Conservation (phyloP, 2,329 filamentous ascomycete species). For the Thielaviopsis musarum region DNA sequence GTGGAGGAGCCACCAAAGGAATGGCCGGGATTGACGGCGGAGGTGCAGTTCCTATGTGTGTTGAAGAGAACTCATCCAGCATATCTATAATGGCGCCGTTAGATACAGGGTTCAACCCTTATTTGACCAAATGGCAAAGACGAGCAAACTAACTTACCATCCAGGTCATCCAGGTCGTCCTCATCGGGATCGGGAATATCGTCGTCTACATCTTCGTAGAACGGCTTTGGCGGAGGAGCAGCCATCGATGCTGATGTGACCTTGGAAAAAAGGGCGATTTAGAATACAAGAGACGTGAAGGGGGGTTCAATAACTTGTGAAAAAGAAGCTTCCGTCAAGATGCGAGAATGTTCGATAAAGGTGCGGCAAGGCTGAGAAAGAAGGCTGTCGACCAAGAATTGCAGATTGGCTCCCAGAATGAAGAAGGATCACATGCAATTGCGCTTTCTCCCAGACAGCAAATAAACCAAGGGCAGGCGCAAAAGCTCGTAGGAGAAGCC, state of each 20-base stretch:
- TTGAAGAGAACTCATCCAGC: conserved; percentile 72
- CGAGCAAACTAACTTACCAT: conserved; percentile 38
- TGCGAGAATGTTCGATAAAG: neutral
- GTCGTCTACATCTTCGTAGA: conserved; percentile 20
- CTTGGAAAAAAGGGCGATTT: neutral
- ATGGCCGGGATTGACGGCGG: neutral
- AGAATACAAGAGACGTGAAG: neutral
- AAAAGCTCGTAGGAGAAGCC: neutral
- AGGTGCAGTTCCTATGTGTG: conserved; percentile 1
- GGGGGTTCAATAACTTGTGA: neutral
- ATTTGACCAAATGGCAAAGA: conserved; percentile 3
- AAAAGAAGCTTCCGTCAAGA: neutral
- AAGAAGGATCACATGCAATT: neutral
- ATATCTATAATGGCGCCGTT: conserved; percentile 44
- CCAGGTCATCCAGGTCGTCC: conserved; percentile 80
- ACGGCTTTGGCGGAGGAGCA: conserved; percentile 10
- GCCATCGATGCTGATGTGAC: neutral
- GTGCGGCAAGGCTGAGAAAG: neutral
- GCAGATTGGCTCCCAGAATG: neutral
- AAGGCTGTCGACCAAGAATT: neutral
- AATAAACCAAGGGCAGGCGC: neutral
- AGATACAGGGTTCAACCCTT: conserved; percentile 1
- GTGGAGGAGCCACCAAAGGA: conserved; percentile 26
- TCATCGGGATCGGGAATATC: conserved; percentile 79
- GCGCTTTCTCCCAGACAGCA: neutral